Evolutionary conservation across 371 early-diverging fungal genomes (phyloP).

Genomic region (Mucor velutinosus): DNA sequence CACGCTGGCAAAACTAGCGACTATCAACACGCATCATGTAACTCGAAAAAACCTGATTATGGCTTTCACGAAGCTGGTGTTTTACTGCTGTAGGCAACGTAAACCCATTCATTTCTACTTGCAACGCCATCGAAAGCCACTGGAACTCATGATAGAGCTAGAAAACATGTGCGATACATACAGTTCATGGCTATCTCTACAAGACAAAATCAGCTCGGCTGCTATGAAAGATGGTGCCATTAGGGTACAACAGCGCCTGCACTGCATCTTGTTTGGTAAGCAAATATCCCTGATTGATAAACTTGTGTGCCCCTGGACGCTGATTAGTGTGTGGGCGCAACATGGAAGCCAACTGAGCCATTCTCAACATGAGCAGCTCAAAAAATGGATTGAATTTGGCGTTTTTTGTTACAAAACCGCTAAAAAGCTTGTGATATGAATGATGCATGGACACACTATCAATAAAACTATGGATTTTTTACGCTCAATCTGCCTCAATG

Average conservation of each 20-base stretch:
- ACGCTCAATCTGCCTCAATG: too few species aligned
- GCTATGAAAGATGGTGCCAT: not conserved
- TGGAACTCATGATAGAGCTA: conserved; percentile 5
- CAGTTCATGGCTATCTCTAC: not conserved
- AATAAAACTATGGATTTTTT: not conserved
- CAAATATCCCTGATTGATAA: conserved; percentile 1
- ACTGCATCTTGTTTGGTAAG: conserved; percentile 4
- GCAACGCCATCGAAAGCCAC: conserved; percentile 2
- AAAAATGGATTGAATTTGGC: conserved; percentile 11
- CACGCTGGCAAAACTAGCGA: not conserved
- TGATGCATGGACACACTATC: not conserved
- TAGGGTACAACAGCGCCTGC: not conserved
- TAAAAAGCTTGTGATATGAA: not conserved
- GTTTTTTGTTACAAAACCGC: not conserved
- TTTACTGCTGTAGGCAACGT: not conserved
- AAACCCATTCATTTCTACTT: not conserved
- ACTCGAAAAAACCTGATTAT: conserved; percentile 6
- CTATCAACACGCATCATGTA: not conserved
- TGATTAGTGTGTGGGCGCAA: conserved; percentile 9
- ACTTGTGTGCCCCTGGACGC: conserved; percentile 5
- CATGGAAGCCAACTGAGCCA: not conserved
- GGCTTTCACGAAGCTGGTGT: not conserved
- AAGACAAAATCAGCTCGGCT: not conserved
- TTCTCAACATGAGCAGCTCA: not conserved
- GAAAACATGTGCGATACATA: conserved; percentile 8